These are phyloP conservation scores for Escallonia herrerae DNA, from an alignment of 129 eudicot species.

Conservation along the genomic window DNA sequence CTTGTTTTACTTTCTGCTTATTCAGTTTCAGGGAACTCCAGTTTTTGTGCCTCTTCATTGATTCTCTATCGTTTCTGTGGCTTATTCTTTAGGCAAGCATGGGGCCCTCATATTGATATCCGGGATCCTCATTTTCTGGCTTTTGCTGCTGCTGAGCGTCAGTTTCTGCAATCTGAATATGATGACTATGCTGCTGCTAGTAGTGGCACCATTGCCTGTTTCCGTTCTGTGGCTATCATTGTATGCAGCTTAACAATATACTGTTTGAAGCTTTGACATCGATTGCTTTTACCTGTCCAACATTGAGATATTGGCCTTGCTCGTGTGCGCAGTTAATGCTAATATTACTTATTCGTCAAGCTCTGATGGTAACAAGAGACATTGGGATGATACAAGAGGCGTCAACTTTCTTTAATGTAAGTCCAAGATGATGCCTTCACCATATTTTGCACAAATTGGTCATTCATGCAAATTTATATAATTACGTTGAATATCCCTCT, in stretches of 20 bases:
- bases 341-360: conserved; percentile 58
- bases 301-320: conserved; percentile 1
- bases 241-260: conserved; percentile 28
- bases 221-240: conserved; percentile 48
- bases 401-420: conserved; percentile 48
- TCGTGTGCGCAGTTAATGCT: conserved; percentile 57
- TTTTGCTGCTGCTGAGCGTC: conserved; percentile 60
- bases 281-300: conserved; percentile 5
- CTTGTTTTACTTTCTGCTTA: no score
- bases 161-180: conserved; percentile 62
- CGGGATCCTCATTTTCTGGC: conserved; percentile 57
- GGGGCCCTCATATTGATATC: conserved; percentile 67
- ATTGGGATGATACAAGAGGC: conserved; percentile 52
- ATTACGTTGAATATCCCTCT: neutral
- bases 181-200: conserved; percentile 59
- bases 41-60: no score
- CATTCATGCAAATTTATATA: neutral
- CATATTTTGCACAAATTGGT: neutral
- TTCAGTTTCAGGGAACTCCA: no score
- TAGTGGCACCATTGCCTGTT: conserved; percentile 50
- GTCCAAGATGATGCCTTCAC: conserved; percentile 3
- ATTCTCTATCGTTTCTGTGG: neutral
- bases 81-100: conserved; percentile 43
- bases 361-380: conserved; percentile 49
- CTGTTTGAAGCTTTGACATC: neutral